A percentile compares a stretch with the other conserved stretches of the same genome.
These are phyloP conservation scores for Coemansia biformis DNA, from an alignment of 192 early-diverging fungal genomes.

Conservation along the genomic window DNA sequence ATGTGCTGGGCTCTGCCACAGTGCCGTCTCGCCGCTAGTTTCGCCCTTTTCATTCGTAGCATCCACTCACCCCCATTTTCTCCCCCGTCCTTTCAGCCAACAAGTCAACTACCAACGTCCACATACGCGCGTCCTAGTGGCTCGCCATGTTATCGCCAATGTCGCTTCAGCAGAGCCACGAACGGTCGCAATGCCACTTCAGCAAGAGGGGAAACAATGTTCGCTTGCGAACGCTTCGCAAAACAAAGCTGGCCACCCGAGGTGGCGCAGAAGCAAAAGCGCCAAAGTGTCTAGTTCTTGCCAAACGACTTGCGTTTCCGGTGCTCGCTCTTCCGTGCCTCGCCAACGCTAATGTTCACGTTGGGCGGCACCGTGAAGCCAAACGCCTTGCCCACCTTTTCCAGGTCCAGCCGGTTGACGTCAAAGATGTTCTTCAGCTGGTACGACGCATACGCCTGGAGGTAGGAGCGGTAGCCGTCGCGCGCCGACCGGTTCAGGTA, in stretches of 20 bases:
- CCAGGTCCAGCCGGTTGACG: conserved; percentile 83
- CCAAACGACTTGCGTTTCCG: conserved; percentile 48
- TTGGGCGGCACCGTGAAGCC: conserved; percentile 94
- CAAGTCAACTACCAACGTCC: too few relatives aligned
- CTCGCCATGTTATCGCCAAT: too few relatives aligned
- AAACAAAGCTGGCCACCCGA: too few relatives aligned
- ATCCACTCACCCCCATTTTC: too few relatives aligned
- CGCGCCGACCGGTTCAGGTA: conserved; percentile 93
- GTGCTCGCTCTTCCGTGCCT: conserved; percentile 39
- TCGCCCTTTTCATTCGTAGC: too few relatives aligned
- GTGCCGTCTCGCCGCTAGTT: background rate
- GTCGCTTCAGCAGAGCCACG: too few relatives aligned
- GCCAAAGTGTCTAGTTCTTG: conserved; percentile 3
- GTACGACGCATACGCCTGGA: conserved; percentile 93
- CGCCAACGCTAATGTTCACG: conserved; percentile 65
- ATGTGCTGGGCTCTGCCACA: too few relatives aligned
- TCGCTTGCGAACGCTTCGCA: too few relatives aligned
- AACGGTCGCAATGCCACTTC: too few relatives aligned
- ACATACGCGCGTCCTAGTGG: too few relatives aligned
- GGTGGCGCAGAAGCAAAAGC: background rate
- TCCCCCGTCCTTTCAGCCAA: too few relatives aligned
- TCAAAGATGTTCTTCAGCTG: conserved; percentile 95
- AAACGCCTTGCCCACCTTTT: conserved; percentile 89
- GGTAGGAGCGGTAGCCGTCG: conserved; percentile 94
- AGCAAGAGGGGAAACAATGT: too few relatives aligned